Evolutionary conservation across 2,329 filamentous ascomycete genomes (phyloP).

Genomic region (Ascochyta clinopodiicola): DNA sequence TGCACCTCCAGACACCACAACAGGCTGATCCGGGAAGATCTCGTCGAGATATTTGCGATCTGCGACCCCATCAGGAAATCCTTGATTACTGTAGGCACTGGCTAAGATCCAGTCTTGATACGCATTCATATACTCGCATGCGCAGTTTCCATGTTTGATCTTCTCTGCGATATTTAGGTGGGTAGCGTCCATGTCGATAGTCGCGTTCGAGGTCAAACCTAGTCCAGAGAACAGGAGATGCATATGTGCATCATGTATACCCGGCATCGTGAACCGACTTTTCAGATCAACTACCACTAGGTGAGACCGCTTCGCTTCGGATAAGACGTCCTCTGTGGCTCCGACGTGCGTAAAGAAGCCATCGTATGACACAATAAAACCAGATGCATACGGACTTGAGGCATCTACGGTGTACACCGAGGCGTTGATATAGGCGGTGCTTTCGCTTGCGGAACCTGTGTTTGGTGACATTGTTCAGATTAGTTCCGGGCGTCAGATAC

Average conservation of each 20-base stretch:
- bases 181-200: constrained; percentile 35
- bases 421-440: constrained; percentile 37
- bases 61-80: constrained; percentile 22
- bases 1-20: constrained; percentile 37
- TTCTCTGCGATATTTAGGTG: constrained; percentile 27
- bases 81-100: constrained; percentile 15
- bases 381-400: constrained; percentile 27
- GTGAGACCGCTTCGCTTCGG: constrained; percentile 17
- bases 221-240: constrained; percentile 41
- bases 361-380: constrained; percentile 38
- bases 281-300: constrained; percentile 35
- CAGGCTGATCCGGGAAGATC: constrained; percentile 38
- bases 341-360: constrained; percentile 38
- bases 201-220: constrained; percentile 31
- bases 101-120: constrained; percentile 36
- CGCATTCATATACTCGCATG: constrained; percentile 34
- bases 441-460: neutral
- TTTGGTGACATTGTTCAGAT: neutral
- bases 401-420: constrained; percentile 39
- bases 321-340: constrained; percentile 27
- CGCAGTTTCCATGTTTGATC: constrained; percentile 34
- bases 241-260: constrained; percentile 48
- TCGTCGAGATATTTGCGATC: constrained; percentile 33
- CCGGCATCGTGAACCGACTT: constrained; percentile 46
- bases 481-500: neutral